Percentiles rank a stretch among this genome's conserved stretches.
Evolutionary conservation across 2,329 filamentous ascomycete genomes (phyloP).

Genomic region (Niveomyces coronatus): DNA sequence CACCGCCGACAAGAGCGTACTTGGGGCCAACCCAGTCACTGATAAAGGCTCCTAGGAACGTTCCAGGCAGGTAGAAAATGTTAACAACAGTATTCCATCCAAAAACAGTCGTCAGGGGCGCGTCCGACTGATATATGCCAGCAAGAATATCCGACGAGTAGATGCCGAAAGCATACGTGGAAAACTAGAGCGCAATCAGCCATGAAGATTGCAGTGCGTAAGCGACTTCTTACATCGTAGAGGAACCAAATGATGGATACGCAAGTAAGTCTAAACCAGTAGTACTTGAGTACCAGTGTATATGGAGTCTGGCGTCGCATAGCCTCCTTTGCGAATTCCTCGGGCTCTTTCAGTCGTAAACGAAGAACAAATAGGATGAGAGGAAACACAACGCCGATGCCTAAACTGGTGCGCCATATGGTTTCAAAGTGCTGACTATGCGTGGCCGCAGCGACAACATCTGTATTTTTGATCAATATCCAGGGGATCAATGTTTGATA

Average conservation of each 20-base stretch:
- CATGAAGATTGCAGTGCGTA: neutral
- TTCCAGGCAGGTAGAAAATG: conserved; percentile 79
- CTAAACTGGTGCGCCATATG: conserved; percentile 75
- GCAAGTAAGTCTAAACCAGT: conserved; percentile 60
- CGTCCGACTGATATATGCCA: conserved; percentile 47
- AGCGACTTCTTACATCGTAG: conserved; percentile 46
- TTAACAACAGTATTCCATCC: conserved; percentile 88
- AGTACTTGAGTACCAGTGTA: conserved; percentile 48
- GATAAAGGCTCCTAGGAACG: conserved; percentile 63
- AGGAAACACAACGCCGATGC: conserved; percentile 69
- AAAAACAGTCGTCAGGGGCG: conserved; percentile 65
- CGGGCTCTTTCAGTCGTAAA: conserved; percentile 64
- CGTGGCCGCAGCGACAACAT: conserved; percentile 46
- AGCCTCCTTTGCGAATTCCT: conserved; percentile 61
- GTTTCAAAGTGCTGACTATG: conserved; percentile 53
- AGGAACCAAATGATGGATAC: conserved; percentile 77
- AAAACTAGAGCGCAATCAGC: conserved; percentile 43
- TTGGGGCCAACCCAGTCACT: conserved; percentile 73
- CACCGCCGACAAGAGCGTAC: conserved; percentile 60
- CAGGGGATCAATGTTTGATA: too few species aligned
- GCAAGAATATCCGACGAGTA: conserved; percentile 68
- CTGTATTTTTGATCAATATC: conserved; percentile 11
- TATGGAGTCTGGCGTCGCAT: conserved; percentile 55
- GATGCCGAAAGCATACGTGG: conserved; percentile 73
- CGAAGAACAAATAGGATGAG: conserved; percentile 61